Evolutionary conservation across 805 yeast genomes (phyloP).

Genomic region (Wickerhamomyces bovis): DNA sequence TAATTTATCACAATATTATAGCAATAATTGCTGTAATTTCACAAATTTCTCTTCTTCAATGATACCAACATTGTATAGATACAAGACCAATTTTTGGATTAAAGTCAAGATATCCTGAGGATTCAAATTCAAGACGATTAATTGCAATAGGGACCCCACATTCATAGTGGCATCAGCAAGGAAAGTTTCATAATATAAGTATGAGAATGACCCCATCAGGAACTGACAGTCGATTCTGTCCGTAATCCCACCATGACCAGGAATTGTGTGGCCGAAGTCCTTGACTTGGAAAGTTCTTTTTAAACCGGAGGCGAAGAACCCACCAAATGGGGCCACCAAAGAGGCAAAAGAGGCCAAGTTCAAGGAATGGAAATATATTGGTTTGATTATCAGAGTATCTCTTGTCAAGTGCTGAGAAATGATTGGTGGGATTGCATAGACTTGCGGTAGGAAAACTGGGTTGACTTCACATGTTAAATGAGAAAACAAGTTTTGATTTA

Average conservation of each 20-base stretch:
- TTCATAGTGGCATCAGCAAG: conserved; percentile 66
- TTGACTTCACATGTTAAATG: conserved; percentile 73
- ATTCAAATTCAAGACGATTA: conserved; percentile 64
- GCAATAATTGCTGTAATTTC: neutral
- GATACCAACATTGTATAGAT: conserved; percentile 33
- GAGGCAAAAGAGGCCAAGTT: conserved; percentile 92
- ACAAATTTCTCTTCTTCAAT: conserved; percentile 17
- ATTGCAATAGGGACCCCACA: conserved; percentile 70
- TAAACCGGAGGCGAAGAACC: conserved; percentile 95
- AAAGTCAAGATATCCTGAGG: conserved; percentile 60
- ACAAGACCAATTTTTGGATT: conserved; percentile 42
- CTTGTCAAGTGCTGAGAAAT: conserved; percentile 43
- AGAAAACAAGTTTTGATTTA: conserved; percentile 55
- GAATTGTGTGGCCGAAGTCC: conserved; percentile 97
- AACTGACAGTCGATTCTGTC: conserved; percentile 98
- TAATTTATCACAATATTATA: too few relatives aligned
- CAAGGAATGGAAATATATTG: conserved; percentile 85
- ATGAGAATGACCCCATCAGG: conserved; percentile 93
- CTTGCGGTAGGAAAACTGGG: conserved; percentile 82
- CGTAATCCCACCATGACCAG: conserved; percentile 98
- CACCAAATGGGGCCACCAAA: conserved; percentile 96
- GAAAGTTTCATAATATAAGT: conserved; percentile 89
- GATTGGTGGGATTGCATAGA: conserved; percentile 67
- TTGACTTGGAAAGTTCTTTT: conserved; percentile 94
- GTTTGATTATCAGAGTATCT: conserved; percentile 60